Evolutionary conservation across 495 filamentous ascomycete genomes (phyloP).

Genomic region (Massariosphaeria phaeospora): DNA sequence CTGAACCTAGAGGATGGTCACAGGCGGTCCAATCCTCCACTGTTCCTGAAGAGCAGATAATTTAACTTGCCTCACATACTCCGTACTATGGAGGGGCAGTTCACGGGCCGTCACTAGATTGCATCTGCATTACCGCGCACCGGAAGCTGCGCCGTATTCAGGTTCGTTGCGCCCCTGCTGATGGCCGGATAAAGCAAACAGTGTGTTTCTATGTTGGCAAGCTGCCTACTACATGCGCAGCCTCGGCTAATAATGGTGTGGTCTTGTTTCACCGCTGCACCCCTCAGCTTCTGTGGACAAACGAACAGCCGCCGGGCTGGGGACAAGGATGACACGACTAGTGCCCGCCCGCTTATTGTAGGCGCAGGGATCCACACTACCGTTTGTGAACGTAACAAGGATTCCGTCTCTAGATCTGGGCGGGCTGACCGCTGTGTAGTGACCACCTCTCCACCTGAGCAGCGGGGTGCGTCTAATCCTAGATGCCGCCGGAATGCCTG

Average conservation of each 20-base stretch:
- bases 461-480: no score
- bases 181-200: constrained; percentile 6
- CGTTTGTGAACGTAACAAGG: not conserved
- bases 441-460: not conserved
- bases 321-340: constrained; percentile 6
- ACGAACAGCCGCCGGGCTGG: constrained; percentile 24
- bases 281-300: constrained; percentile 12
- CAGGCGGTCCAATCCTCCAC: no score
- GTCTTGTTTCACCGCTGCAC: constrained; percentile 28
- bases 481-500: no score
- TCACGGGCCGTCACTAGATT: not conserved
- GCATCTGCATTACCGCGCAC: not conserved
- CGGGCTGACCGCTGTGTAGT: not conserved
- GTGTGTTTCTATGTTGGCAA: not conserved
- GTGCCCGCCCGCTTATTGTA: constrained; percentile 19
- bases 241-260: constrained; percentile 11
- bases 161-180: not conserved
- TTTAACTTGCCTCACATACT: no score
- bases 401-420: not conserved
- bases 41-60: no score
- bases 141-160: not conserved
- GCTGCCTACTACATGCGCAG: not conserved
- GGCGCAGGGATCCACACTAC: constrained; percentile 3
- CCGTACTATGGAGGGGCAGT: not conserved
- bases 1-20: no score